A percentile compares a stretch with the other conserved stretches of the same genome.
Conservation (phyloP, 352 stramenopile species). For the Globisporangium viniferum region DNA sequence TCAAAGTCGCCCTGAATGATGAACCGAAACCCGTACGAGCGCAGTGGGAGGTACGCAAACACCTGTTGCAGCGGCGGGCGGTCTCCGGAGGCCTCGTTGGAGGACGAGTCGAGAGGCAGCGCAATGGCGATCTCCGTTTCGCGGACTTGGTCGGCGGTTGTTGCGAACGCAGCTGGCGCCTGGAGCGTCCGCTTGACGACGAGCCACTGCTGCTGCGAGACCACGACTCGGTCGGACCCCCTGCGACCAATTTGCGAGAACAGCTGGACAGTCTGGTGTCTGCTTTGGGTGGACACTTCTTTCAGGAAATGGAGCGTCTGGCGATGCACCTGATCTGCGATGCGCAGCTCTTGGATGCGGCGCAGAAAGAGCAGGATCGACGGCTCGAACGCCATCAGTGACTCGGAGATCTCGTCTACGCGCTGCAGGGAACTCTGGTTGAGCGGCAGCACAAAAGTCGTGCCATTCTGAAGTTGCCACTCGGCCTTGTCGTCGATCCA, state of each 20-base stretch:
- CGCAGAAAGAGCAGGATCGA: constrained; percentile 80
- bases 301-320: constrained; percentile 44
- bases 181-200: constrained; percentile 43
- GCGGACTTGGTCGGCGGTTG: constrained; percentile 9
- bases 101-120: constrained; percentile 28
- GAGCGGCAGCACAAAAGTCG: constrained; percentile 76
- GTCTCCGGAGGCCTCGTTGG: constrained; percentile 7
- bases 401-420: constrained; percentile 54
- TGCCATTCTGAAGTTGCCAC: constrained; percentile 46
- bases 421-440: constrained; percentile 44
- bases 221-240: constrained; percentile 5
- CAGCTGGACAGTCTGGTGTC: constrained; percentile 33
- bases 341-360: constrained; percentile 59
- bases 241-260: constrained; percentile 28
- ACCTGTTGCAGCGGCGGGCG: constrained; percentile 67
- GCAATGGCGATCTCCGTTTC: constrained; percentile 61
- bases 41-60: constrained; percentile 80
- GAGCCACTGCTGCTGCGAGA: constrained; percentile 55
- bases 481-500: constrained; percentile 54
- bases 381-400: constrained; percentile 65
- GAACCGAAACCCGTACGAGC: constrained; percentile 82
- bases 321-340: constrained; percentile 40
- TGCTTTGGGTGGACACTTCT: constrained; percentile 14
- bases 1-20: constrained; percentile 88
- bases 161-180: constrained; percentile 21